phyloP scores from a whole-genome alignment of 31 red algal genomes.

The Endocladia muricata region DNA sequence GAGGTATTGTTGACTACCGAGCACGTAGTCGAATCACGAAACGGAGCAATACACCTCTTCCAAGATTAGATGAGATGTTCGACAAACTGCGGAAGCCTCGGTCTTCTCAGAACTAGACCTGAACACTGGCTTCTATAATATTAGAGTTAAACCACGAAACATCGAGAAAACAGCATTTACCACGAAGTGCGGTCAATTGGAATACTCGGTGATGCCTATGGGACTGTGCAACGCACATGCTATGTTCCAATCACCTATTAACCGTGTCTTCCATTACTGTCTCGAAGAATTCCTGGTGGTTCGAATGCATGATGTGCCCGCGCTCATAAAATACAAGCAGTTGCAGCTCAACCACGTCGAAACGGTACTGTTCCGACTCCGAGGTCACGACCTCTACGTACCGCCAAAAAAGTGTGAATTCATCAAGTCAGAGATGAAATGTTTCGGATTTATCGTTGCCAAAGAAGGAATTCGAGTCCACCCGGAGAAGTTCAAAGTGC shows the following conservation, averaged over 20 bases:
- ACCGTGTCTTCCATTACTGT: not conserved
- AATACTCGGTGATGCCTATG: constrained; percentile 15
- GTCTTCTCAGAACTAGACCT: constrained; percentile 1
- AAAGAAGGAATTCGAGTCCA: not conserved
- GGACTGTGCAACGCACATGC: constrained; percentile 6
- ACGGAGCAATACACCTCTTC: not conserved
- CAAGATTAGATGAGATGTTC: not conserved
- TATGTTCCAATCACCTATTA: not conserved
- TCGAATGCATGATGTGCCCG: not conserved
- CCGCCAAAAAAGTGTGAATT: not conserved
- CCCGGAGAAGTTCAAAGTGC: not conserved
- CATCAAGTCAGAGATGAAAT: constrained; percentile 6
- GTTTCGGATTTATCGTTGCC: not conserved
- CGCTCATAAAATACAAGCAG: not conserved
- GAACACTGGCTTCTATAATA: constrained; percentile 11
- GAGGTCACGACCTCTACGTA: not conserved
- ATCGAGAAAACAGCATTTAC: constrained; percentile 13
- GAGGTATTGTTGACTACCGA: constrained; percentile 14
- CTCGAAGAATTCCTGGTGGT: not conserved
- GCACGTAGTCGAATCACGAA: not conserved
- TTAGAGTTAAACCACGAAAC: not conserved
- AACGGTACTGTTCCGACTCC: not conserved
- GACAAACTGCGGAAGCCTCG: not conserved
- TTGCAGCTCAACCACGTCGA: not conserved
- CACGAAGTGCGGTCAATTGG: constrained; percentile 5